Evolutionary conservation across 176 grass and related monocot genomes (phyloP), one percentile per base, ranked within the genome.

Genomic region (Triticum monococcum): DNA sequence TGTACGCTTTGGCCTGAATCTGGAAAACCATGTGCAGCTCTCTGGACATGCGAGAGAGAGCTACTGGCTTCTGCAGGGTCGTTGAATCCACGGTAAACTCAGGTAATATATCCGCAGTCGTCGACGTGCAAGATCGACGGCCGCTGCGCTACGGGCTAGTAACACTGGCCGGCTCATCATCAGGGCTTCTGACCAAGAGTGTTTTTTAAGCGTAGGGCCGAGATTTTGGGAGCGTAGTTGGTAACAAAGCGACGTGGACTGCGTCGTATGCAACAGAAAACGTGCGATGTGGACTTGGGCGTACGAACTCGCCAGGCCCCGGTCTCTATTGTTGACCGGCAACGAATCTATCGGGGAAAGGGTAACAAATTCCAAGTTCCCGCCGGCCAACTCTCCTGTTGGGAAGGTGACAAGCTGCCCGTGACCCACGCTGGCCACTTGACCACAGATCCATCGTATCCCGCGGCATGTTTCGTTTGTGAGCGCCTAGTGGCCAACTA

Each of bases 1-100:
- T 83, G 84, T 83, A 24, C 65, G 75, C 57, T 45, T 64, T 83
- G 79, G 60, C 79, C 84, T n/a, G 79, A 83, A 83, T 83, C 72
- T 78, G 18, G 23, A 83, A 71, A 59, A 13, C 66, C 79, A 83
- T 87, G 88, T 83, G 79, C 43, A 46, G 43, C 12, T 14, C 45
- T n/a, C 2, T 9, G 10, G 66, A 31, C 50, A 20, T 54, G 50
- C 50, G 50, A 5, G 50, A 54, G 16, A 20, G 26, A 16, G 70
- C 70, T 14, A 54, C 5, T 12, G 7, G 32, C 13, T 64, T 24
- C 13, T 43, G 77, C n/a, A 24, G 8, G 31, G 10, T 23, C 64
- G 64, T 66, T 14, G 14, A 32, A 14, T 4, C 45, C 45, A 48
- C 20, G 20, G 43, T 46, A 46, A 43, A 40, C 38, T 40, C 38